Evolutionary conservation across 2,329 filamentous ascomycete genomes (phyloP), one percentile per base, ranked within the genome.

Genomic region (Venturia pyrina): DNA sequence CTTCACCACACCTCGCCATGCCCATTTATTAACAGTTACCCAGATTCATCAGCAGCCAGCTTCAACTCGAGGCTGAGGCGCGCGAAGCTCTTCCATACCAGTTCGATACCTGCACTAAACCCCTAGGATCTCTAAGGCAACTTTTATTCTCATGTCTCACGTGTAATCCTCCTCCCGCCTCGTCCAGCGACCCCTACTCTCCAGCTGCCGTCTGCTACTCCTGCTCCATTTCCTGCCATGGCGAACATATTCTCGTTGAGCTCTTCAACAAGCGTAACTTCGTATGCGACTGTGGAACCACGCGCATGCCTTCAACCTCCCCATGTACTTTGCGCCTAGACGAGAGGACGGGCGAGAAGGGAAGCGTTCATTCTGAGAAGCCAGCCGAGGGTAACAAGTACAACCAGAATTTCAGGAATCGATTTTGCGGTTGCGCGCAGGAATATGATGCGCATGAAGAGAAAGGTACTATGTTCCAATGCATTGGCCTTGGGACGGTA

Each of bases 401-500:
- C 80, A 96, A 97, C 73, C 90, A 97, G 68, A 99, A 99, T 79
- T 99, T 96, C 72, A 84, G 86, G 70, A 98, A 98, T 72, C 85
- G 83, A 57, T 99, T 99, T 78, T 99, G 95, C 75, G 90, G 89
- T 1, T 99, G 95, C 73, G 85, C 85, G 40, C 89, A 93, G 72
- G 86, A 93, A 67, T 99, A 99, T 74, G 89, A 97, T 74, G 87
- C 93, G 0, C 85, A 93, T 61, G 83, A 90, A 73, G 92, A 99
- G 75, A 96, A 93, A 71, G 93, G 93, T 0, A 98, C 93, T 48
- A 99, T 99, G 95, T 99, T 96, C 71, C 95, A 99, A 76, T 99
- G 95, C 73, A 76, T 98, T 2, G 93, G 93, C 0, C 80, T 98
- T 0, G 92, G 91, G 0, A 89, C 86, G 0, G 82, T 85, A 15